phyloP scores from a whole-genome alignment of 371 early-diverging fungal species.

The Rhizopus delemar region DNA sequence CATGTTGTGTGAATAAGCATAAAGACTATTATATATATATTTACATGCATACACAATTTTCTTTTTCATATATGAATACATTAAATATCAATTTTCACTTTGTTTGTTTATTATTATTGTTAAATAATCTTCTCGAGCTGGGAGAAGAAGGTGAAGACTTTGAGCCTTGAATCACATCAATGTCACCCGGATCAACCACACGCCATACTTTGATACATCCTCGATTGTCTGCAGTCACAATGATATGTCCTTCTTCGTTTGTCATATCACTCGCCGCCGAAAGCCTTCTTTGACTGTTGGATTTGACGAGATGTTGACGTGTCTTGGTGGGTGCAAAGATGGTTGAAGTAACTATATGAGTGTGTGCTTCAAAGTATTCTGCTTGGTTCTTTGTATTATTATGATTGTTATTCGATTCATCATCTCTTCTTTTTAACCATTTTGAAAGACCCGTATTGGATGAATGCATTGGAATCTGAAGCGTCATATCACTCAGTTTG shows the following conservation, averaged over 20 bases:
- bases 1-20: conserved; percentile 39
- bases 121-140: conserved; percentile 6
- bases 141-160: conserved; percentile 10
- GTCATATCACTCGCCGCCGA: conserved; percentile 16
- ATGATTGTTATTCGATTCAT: conserved; percentile 17
- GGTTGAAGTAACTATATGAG: conserved; percentile 56
- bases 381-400: conserved; percentile 27
- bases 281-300: conserved; percentile 14
- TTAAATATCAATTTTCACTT: not conserved
- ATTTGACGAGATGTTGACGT: conserved; percentile 50
- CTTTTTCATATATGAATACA: not conserved
- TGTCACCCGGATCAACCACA: conserved; percentile 42
- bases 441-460: conserved; percentile 19
- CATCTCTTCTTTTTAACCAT: conserved; percentile 24
- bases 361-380: conserved; percentile 52
- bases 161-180: not conserved
- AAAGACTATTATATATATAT: not conserved
- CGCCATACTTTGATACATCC: conserved; percentile 68
- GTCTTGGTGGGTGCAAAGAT: conserved; percentile 66
- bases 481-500: not conserved
- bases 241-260: conserved; percentile 56
- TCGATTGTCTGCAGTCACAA: conserved; percentile 59
- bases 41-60: not conserved
- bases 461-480: conserved; percentile 7
- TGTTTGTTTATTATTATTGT: not conserved